These are phyloP conservation scores for Tetracentron sinense DNA, from an alignment of 164 flowering plant species.

Conservation along the genomic window DNA sequence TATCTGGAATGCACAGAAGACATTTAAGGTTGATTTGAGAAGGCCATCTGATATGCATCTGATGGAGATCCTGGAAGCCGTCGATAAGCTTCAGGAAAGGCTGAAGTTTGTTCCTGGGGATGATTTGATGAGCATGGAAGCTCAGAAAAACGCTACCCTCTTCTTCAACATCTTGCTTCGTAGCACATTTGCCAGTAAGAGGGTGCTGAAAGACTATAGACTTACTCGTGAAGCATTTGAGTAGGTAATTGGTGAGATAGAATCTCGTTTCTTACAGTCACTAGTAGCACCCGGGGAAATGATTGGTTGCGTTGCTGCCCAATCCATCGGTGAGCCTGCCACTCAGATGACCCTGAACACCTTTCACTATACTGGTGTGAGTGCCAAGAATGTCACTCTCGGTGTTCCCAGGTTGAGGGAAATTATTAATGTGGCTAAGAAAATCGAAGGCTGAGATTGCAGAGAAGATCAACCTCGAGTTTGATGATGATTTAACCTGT, in stretches of 20 bases:
- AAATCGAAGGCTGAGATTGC: slow-evolving; percentile 97
- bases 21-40: slow-evolving; percentile 81
- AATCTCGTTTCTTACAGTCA: slow-evolving; percentile 90
- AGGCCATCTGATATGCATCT: slow-evolving; percentile 96
- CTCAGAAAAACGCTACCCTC: slow-evolving; percentile 96
- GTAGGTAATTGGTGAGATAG: slow-evolving; percentile 98
- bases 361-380: slow-evolving; percentile 99
- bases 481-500: slow-evolving; percentile 91
- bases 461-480: slow-evolving; percentile 90
- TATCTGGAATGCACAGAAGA: slow-evolving; percentile 93
- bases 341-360: slow-evolving; percentile 99
- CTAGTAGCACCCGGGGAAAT: slow-evolving; percentile 99
- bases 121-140: slow-evolving; percentile 83
- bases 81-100: slow-evolving; percentile 94
- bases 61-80: slow-evolving; percentile 93
- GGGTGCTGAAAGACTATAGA: slow-evolving; percentile 87
- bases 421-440: slow-evolving; percentile 97
- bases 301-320: slow-evolving; percentile 99
- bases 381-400: slow-evolving; percentile 98
- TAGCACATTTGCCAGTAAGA: slow-evolving; percentile 90
- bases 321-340: slow-evolving; percentile 99
- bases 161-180: slow-evolving; percentile 88
- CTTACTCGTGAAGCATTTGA: slow-evolving; percentile 95
- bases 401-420: slow-evolving; percentile 98
- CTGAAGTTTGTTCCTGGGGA: slow-evolving; percentile 95